Evolutionary conservation across 2,329 filamentous ascomycete species (phyloP).

Genomic region (Fusarium sp.): DNA sequence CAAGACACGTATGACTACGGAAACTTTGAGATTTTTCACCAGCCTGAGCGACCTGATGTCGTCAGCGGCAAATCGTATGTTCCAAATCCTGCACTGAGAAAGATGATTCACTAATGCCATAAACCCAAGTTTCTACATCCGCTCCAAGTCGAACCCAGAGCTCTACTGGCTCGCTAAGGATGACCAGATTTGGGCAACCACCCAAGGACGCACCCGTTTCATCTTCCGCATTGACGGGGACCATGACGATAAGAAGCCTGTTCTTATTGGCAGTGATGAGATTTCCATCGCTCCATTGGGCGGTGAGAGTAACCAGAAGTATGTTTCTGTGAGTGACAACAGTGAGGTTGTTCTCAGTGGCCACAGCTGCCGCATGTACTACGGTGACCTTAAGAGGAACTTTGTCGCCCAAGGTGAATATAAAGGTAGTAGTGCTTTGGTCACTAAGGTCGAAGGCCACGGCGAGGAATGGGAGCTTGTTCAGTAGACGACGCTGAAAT

Average conservation of each 20-base stretch:
- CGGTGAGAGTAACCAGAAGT: background rate
- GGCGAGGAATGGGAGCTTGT: background rate
- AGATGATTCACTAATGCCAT: fast-evolving
- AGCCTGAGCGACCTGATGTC: background rate
- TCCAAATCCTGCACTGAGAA: no score
- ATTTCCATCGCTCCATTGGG: background rate
- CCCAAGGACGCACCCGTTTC: constrained; percentile 4
- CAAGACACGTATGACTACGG: background rate
- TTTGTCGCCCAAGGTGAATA: background rate
- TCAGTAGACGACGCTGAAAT: background rate
- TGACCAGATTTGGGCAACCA: background rate
- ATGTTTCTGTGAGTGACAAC: constrained; percentile 1
- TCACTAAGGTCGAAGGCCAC: background rate
- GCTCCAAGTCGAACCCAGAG: constrained; percentile 11
- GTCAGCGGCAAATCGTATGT: background rate
- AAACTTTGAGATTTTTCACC: background rate
- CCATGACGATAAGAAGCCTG: background rate
- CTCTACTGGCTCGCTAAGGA: constrained; percentile 8
- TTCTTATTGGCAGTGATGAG: constrained; percentile 2
- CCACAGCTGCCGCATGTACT: constrained; percentile 3
- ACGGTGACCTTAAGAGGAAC: constrained; percentile 1
- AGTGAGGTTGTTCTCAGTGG: constrained; percentile 2
- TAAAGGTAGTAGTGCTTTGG: background rate
- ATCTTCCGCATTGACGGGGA: background rate
- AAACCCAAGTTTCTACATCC: background rate